phyloP scores from a whole-genome alignment of 176 grass and related monocot species.

The Neostapfia colusana region DNA sequence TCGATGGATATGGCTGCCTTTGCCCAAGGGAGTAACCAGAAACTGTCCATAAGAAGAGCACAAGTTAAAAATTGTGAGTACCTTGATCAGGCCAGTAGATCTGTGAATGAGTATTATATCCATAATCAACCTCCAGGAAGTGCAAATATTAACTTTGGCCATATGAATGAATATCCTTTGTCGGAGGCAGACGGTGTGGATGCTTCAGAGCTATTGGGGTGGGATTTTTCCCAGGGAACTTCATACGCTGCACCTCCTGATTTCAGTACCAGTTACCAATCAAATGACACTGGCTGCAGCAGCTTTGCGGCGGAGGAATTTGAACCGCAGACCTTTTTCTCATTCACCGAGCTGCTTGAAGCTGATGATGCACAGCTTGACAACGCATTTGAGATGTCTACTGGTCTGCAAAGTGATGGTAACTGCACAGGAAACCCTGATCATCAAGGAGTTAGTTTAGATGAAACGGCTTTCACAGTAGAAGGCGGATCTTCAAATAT shows the following conservation, averaged over 20 bases:
- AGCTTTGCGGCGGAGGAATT: conserved; percentile 48
- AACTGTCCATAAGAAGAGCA: conserved; percentile 84
- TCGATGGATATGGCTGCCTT: conserved; percentile 26
- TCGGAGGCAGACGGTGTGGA: conserved; percentile 47
- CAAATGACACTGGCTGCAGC: conserved; percentile 42
- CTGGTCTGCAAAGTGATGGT: conserved; percentile 37
- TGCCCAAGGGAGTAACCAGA: conserved; percentile 52
- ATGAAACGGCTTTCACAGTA: conserved; percentile 37
- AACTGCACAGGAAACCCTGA: conserved; percentile 29
- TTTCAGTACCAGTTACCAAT: conserved; percentile 34
- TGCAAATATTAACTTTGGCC: conserved; percentile 37
- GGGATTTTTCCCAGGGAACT: conserved; percentile 57
- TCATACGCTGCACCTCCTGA: conserved; percentile 36
- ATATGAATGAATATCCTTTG: conserved; percentile 47
- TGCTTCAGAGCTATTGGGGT: conserved; percentile 57
- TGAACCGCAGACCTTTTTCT: conserved; percentile 80
- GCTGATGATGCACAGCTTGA: conserved; percentile 58
- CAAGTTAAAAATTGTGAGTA: conserved; percentile 54
- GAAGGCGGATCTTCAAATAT: conserved; percentile 46
- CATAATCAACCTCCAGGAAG: conserved; percentile 42
- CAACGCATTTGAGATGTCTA: conserved; percentile 50
- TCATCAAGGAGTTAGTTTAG: conserved; percentile 45
- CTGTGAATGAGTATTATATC: conserved; percentile 31
- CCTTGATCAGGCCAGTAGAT: conserved; percentile 33
- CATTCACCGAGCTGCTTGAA: conserved; percentile 74